Evolutionary conservation across 176 grass and related monocot species (phyloP).

Genomic region (Raddia distichophylla): DNA sequence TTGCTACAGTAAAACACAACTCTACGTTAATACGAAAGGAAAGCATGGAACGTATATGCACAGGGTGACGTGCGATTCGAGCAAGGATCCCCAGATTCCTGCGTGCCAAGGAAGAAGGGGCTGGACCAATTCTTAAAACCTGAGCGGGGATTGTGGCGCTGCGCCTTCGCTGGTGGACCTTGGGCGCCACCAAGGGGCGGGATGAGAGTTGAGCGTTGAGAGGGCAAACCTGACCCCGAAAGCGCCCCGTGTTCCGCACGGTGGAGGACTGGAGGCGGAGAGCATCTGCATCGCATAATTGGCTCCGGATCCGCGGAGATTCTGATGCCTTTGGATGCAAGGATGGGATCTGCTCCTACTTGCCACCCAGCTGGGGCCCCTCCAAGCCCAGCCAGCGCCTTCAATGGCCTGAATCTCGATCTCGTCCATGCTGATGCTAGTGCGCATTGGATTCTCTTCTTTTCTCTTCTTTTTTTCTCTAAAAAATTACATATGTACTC

Average conservation of each 20-base stretch:
- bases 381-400: not conserved
- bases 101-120: too few relatives aligned
- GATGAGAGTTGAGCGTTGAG: not conserved
- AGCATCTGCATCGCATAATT: conserved; percentile 23
- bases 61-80: not conserved
- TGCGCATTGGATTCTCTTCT: too few relatives aligned
- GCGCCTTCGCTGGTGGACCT: not conserved
- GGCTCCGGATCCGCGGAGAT: conserved; percentile 48
- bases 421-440: too few relatives aligned
- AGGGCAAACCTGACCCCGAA: conserved; percentile 9
- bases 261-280: too few relatives aligned
- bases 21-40: too few relatives aligned
- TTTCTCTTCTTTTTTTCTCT: too few relatives aligned
- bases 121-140: too few relatives aligned
- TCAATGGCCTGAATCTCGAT: not conserved
- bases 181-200: conserved; percentile 3
- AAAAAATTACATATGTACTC: too few relatives aligned
- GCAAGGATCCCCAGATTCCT: not conserved
- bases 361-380: not conserved
- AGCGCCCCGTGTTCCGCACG: too few relatives aligned
- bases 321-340: conserved; percentile 45
- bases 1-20: too few relatives aligned
- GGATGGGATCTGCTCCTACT: not conserved
- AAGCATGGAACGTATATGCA: too few relatives aligned
- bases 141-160: too few relatives aligned